Percentiles rank a stretch among this genome's conserved stretches.
Evolutionary conservation across 176 grass and related monocot genomes (phyloP).

Genomic region (Musa acuminata): DNA sequence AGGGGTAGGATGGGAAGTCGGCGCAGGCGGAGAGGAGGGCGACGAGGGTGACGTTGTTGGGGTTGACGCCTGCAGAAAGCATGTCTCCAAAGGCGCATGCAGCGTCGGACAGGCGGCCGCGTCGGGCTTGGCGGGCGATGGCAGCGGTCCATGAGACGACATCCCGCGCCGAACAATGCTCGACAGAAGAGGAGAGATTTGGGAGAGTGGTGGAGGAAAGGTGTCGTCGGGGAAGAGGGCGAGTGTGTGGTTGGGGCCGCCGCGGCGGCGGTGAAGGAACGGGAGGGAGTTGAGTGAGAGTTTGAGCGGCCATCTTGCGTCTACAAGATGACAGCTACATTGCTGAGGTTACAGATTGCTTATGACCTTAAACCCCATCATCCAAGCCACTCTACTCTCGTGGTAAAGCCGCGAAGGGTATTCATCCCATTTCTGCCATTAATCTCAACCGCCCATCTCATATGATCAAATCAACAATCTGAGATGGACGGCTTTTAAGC

Average conservation of each 20-base stretch:
- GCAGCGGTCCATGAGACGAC: conserved; percentile 44
- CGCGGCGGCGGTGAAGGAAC: background rate
- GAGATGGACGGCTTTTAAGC: no score
- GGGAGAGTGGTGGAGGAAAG: background rate
- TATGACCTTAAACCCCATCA: no score
- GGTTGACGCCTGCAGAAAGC: conserved; percentile 32
- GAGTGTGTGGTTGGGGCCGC: background rate
- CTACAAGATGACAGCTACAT: no score
- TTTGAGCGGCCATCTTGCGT: background rate
- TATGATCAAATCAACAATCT: no score
- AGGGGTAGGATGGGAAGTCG: conserved; percentile 26
- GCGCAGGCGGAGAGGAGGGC: conserved; percentile 49
- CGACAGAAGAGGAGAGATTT: background rate
- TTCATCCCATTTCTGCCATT: no score
- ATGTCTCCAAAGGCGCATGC: conserved; percentile 25
- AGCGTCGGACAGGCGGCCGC: conserved; percentile 35
- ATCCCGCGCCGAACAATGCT: conserved; percentile 5
- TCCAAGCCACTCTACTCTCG: no score
- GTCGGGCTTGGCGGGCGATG: conserved; percentile 34
- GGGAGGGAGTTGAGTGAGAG: background rate
- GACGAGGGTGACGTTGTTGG: conserved; percentile 50
- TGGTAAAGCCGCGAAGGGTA: no score
- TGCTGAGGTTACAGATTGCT: no score
- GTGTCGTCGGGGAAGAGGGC: background rate
- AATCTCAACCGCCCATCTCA: no score